A percentile compares a stretch with the other conserved stretches of the same genome.
Evolutionary conservation across 352 stramenopile genomes (phyloP).

Genomic region (Phytophthora macrochlamydospora): DNA sequence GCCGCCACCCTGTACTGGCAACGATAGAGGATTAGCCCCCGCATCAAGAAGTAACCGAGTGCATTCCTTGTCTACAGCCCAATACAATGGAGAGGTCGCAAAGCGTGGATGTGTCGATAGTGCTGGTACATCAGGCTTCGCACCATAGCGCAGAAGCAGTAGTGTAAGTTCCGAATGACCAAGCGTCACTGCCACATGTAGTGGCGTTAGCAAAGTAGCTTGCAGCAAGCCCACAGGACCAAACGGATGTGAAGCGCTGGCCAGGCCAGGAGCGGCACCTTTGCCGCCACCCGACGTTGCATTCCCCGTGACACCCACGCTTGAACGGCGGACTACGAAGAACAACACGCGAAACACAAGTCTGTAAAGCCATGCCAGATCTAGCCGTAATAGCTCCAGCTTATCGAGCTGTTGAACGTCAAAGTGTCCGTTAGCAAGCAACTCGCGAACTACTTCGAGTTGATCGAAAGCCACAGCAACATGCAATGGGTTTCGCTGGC

Average conservation of each 20-base stretch:
- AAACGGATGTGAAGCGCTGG: conserved; percentile 52
- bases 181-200: conserved; percentile 78
- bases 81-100: conserved; percentile 71
- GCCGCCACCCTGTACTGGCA: conserved; percentile 34
- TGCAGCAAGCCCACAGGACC: conserved; percentile 60
- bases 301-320: conserved; percentile 26
- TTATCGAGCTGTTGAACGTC: conserved; percentile 78
- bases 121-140: conserved; percentile 60
- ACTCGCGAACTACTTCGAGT: conserved; percentile 60
- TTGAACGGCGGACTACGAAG: conserved; percentile 42
- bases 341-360: conserved; percentile 68
- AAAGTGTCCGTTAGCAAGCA: conserved; percentile 64
- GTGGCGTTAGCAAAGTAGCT: conserved; percentile 69
- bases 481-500: conserved; percentile 77
- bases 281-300: conserved; percentile 20
- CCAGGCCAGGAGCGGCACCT: conserved; percentile 27
- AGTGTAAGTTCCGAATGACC: conserved; percentile 71
- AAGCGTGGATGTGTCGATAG: conserved; percentile 65
- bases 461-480: conserved; percentile 79
- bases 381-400: conserved; percentile 72
- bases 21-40: conserved; percentile 67
- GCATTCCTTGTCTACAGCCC: conserved; percentile 73
- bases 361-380: conserved; percentile 70
- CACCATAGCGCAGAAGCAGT: conserved; percentile 61
- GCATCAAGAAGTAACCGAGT: conserved; percentile 66